Evolutionary conservation across 2,329 filamentous ascomycete species (phyloP).

Genomic region (Arthrobotrys entomopaga): DNA sequence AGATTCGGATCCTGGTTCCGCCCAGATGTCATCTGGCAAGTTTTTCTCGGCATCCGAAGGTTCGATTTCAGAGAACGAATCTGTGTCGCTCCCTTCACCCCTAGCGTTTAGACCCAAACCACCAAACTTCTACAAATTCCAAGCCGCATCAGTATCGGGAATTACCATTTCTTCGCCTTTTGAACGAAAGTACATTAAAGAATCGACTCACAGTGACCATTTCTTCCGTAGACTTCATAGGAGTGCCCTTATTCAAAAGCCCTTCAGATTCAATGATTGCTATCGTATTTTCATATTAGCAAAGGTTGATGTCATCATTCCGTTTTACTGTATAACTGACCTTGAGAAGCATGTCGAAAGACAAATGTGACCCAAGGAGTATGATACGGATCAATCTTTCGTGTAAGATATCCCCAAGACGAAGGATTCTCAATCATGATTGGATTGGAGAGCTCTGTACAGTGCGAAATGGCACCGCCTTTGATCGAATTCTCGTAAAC

Average conservation of each 20-base stretch:
- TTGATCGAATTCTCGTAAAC: conserved; percentile 34
- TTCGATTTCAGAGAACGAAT: not conserved
- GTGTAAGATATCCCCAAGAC: conserved; percentile 22
- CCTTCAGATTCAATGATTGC: conserved; percentile 16
- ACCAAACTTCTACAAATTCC: not conserved
- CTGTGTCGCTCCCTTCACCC: not conserved
- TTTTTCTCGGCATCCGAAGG: not conserved
- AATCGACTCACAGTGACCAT: not conserved
- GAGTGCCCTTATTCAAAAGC: not conserved
- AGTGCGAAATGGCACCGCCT: conserved; percentile 20
- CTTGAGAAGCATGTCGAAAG: conserved; percentile 37
- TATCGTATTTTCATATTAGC: not conserved
- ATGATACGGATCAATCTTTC: conserved; percentile 33
- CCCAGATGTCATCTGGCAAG: too few relatives aligned
- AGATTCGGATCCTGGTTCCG: too few relatives aligned
- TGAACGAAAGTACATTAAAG: too few relatives aligned
- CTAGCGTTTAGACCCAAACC: not conserved
- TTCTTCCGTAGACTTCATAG: not conserved
- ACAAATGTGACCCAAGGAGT: conserved; percentile 34
- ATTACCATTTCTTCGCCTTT: too few relatives aligned
- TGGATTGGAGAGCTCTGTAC: conserved; percentile 16
- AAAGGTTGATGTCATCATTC: not conserved
- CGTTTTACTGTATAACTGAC: not conserved
- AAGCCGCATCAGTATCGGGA: too few relatives aligned
- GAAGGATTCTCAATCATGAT: conserved; percentile 14